Base-by-base conservation (phyloP, 768 basidiomycete genomes). In the Mycena rosella region DNA sequence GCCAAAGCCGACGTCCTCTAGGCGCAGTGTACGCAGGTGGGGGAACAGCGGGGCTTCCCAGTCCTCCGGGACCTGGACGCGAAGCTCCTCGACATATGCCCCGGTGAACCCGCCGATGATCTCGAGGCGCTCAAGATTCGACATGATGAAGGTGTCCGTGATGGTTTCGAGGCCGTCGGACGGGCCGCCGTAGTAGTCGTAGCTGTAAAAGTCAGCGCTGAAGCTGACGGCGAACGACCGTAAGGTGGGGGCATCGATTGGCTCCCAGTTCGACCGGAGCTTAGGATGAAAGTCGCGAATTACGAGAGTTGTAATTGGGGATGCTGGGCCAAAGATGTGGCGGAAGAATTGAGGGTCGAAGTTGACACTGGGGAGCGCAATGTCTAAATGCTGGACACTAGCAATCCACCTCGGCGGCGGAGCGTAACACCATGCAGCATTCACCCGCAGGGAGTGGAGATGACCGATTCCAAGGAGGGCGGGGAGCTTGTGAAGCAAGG, bases 101-200 rank as follows among this genome's bases (percentile, higher is more conserved):
- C 18, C 27, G 2, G 29, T 8, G 29, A 15, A 24, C 9, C 20
- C 22, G 18, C 40, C 40, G 10, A 57, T 13, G 10, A 57, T 30
- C 44, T 60, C 58, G 6, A 60, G 47, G 18, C 24, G 27, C 22
- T 60, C 58, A 47, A 60, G 58, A 34, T 60, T 60, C 15, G 47
- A 47, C 30, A 60, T 24, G 14, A 14, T 18, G 32, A 60, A 60
- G 10, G 24, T 27, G 34, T 60, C 34, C 5, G 58, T 49, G 8
- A 60, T 6, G 18, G 3, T 26, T 27, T 60, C 17, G 8, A 60
- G 34, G 22, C 30, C 14, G 47, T 40, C 47, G 47, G 14, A 13
- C 2, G 44, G n/a, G 20, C 14, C 20, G 36, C 24, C 38, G 38
- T 38, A 11, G 38, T 8, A 26, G 5, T 22, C 38, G 42, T 44